phyloP scores from a whole-genome alignment of 2,329 filamentous ascomycete genomes.

The Fusarium proliferatum region DNA sequence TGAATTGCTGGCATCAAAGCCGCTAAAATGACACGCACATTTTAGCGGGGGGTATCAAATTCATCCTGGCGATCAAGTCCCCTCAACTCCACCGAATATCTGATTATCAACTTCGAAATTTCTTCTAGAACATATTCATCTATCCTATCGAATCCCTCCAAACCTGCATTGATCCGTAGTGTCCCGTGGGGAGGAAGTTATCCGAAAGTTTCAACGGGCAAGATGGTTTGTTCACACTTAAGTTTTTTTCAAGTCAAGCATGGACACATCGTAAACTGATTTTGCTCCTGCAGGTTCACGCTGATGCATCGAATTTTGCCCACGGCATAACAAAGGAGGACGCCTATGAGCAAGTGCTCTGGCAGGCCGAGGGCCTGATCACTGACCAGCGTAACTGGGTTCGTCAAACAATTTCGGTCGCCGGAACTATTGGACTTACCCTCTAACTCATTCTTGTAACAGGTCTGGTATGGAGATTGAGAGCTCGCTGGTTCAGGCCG shows the following conservation, averaged over 20 bases:
- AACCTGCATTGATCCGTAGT: not conserved
- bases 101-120: slow-evolving; percentile 16
- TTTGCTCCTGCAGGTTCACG: slow-evolving; percentile 69
- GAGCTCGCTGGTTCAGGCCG: not conserved
- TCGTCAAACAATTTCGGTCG: slow-evolving; percentile 42
- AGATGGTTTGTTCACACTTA: slow-evolving; percentile 24
- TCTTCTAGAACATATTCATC: slow-evolving; percentile 16
- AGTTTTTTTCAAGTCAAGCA: not conserved
- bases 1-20: slow-evolving; percentile 31
- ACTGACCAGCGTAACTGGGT: slow-evolving; percentile 85
- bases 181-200: not conserved
- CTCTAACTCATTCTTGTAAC: not conserved
- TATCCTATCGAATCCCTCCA: not conserved
- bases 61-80: slow-evolving; percentile 22
- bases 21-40: slow-evolving; percentile 43
- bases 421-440: slow-evolving; percentile 27
- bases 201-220: not conserved
- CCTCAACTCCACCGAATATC: slow-evolving; percentile 26
- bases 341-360: slow-evolving; percentile 78
- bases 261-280: not conserved
- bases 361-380: slow-evolving; percentile 76
- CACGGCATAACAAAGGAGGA: slow-evolving; percentile 74
- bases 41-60: slow-evolving; percentile 36
- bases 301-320: slow-evolving; percentile 80
- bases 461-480: slow-evolving; percentile 44